Base-by-base conservation (phyloP, 768 basidiomycete species). In the Daedaleopsis sinensis region DNA sequence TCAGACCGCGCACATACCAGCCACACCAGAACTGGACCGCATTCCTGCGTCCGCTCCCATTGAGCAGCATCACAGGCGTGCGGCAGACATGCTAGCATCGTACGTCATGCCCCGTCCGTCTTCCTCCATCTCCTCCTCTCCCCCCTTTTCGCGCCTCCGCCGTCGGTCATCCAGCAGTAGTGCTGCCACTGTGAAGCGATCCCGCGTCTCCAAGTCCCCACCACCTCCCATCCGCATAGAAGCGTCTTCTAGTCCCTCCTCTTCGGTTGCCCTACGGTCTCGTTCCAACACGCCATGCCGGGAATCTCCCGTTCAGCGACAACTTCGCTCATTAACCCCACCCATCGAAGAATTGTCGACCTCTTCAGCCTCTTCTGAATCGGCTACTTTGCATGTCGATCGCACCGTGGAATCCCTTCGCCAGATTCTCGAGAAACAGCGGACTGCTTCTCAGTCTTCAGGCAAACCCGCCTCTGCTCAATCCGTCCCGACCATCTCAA, bases 321-420 rank as follows among this genome's bases (percentile, higher is more conserved):
- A 57, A 32, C 67, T 76, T 36, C 75, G 83, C 1, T 68, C 75
- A 5, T 81, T 84, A 78, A 85, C 85, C 0, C 88, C 85, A 9
- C 79, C 84, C 0, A 78, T 80, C 0, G 88, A 89, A 60, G 85
- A 89, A 66, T 70, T 73, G 1, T 80, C 83, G 18, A 67, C 79
- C 18, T 74, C 78, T 1, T 85, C 86, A 0, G 81, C 81, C 21
- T 82, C 81, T 0, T 82, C 80, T 0, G 82, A 82, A 0, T 84
- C 85, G 5, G 77, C 80, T n/a, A 84, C 86, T 39, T 80, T 80
- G 59, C 77, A 80, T 16, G 85, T 85, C 2, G 88, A 87, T 66
- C 85, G 78, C 59, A 88, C 90, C 1, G 77, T 92, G 23, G 78
- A 82, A 60, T 85, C 82, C 27, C 77, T 92, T 23, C 84, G 90